phyloP scores from a whole-genome alignment of 2,329 filamentous ascomycete genomes.

The Cladophialophora chaetospira region DNA sequence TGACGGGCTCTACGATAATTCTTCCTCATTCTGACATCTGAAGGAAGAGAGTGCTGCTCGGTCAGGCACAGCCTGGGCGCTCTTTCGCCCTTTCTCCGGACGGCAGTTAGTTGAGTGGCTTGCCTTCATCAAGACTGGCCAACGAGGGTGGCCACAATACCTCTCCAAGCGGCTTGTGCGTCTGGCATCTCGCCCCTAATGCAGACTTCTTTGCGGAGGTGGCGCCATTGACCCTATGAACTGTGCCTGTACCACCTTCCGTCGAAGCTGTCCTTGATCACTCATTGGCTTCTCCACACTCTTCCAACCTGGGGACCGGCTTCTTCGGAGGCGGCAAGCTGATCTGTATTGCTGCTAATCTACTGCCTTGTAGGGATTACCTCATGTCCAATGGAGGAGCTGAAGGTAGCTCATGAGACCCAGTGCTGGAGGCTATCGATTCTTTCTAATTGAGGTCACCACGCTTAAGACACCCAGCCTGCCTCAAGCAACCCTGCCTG shows the following conservation, averaged over 20 bases:
- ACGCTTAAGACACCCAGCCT: too few species aligned
- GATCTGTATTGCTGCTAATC: too few species aligned
- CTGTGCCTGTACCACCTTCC: background rate
- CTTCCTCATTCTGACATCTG: too few species aligned
- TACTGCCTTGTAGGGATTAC: too few species aligned
- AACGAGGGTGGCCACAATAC: slow-evolving; percentile 1
- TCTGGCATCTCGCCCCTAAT: slow-evolving; percentile 5
- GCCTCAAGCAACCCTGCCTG: too few species aligned
- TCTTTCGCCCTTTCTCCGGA: slow-evolving; percentile 10
- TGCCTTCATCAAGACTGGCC: background rate
- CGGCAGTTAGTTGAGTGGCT: slow-evolving; percentile 10
- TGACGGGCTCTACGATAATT: too few species aligned
- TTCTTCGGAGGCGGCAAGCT: background rate
- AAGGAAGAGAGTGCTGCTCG: too few species aligned
- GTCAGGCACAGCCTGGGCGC: background rate
- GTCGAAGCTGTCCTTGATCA: background rate
- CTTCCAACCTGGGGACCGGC: slow-evolving; percentile 1
- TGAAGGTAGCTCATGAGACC: too few species aligned
- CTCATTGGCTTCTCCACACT: slow-evolving; percentile 13
- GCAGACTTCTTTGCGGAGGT: slow-evolving; percentile 18
- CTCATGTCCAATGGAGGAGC: too few species aligned
- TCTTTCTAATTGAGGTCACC: too few species aligned
- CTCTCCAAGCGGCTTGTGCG: background rate
- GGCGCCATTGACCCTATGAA: slow-evolving; percentile 12
- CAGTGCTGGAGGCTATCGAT: too few species aligned